Base-by-base conservation (phyloP, 805 yeast genomes). In the Debaryomyces maramus region DNA sequence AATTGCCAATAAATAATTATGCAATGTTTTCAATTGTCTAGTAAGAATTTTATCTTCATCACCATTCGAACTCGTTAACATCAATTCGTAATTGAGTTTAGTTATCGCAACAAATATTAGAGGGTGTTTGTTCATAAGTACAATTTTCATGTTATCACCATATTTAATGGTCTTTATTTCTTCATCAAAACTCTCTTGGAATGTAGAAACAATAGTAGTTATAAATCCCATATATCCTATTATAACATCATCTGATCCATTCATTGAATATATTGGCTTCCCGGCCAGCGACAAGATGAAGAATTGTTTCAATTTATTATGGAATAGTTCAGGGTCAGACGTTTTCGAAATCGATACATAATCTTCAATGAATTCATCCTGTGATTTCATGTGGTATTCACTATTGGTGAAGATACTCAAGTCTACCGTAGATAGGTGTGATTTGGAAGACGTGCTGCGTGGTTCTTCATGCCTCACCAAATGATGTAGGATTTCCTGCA, bases 211-310 rank as follows among this genome's bases (percentile, higher is more conserved):
- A 5, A 89, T 77, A 0, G 97, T 87, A 48, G 89, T 90, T 2
- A 89, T 75, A 2, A 89, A 69, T 0, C 95, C 96, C 67, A 84
- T 79, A 51, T 84, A 83, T 0, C 88, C 83, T 32, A 85, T 63
- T 2, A 84, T 69, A 11, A 80, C 60, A 26, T 80, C 82, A 38
- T 86, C 90, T 2, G 79, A 66, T 2, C 93, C 95, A 55, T 81
- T 78, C 72, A 83, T 69, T 2, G 95, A 78, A 60, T 84, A 89
- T 5, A 89, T 83, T 2, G 95, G 95, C 56, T 89, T 89, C 0
- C 97, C 97, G 1, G 97, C 95, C 2, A 81, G 67, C 0, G 95
- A 85, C 7, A 89, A 66, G 3, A 89, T 77, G 50, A 87, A 84
- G 53, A 84, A 86, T 44, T 88, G 95, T 57, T 88, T 88, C 39